Conservation (phyloP, 1,139 yeast genomes). For the Candida sp. region DNA sequence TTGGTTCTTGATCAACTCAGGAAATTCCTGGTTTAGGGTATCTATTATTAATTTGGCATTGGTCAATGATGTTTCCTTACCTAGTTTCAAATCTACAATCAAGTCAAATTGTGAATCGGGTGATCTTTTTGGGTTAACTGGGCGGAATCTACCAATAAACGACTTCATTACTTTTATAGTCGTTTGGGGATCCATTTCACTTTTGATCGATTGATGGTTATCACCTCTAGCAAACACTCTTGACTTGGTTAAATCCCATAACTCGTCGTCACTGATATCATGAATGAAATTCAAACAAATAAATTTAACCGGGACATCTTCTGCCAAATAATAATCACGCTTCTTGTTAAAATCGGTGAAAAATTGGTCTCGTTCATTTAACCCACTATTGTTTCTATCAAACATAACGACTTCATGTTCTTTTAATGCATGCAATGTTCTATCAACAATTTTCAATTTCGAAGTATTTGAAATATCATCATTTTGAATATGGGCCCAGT, state of each 20-base stretch:
- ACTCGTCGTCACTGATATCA: slow-evolving; percentile 17
- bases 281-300: slow-evolving; percentile 69
- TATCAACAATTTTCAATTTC: slow-evolving; percentile 49
- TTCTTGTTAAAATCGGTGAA: slow-evolving; percentile 49
- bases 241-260: slow-evolving; percentile 52
- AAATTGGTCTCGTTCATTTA: slow-evolving; percentile 64
- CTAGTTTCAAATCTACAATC: slow-evolving; percentile 54
- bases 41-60: slow-evolving; percentile 49
- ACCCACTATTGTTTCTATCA: slow-evolving; percentile 82
- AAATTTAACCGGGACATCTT: slow-evolving; percentile 36
- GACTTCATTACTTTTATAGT: slow-evolving; percentile 67
- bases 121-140: slow-evolving; percentile 34
- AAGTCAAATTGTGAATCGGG: slow-evolving; percentile 74
- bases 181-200: slow-evolving; percentile 36
- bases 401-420: slow-evolving; percentile 54
- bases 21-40: slow-evolving; percentile 36
- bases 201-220: slow-evolving; percentile 83
- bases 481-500: slow-evolving; percentile 81
- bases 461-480: slow-evolving; percentile 63
- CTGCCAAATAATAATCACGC: slow-evolving; percentile 32
- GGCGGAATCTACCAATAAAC: slow-evolving; percentile 68
- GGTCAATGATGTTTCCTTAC: slow-evolving; percentile 44
- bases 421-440: slow-evolving; percentile 37
- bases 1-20: slow-evolving; percentile 34
- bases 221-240: slow-evolving; percentile 76